phyloP scores from a whole-genome alignment of 306 rosid species.

The Coriaria nepalensis region DNA sequence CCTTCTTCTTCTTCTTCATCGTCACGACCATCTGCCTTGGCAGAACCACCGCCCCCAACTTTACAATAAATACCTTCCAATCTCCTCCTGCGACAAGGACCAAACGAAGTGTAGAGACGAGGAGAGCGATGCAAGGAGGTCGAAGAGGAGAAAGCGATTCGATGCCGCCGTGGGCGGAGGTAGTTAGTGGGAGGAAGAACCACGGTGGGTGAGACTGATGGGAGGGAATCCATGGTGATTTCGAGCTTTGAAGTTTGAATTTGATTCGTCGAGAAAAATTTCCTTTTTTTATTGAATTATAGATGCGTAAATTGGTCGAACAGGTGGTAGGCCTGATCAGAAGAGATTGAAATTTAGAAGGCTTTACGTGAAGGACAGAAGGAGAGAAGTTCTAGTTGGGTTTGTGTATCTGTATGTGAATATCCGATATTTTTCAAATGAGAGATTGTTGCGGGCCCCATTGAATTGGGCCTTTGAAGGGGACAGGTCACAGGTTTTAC shows the following conservation, averaged over 20 bases:
- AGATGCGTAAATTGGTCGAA: background rate
- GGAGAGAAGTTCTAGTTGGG: constrained; percentile 11
- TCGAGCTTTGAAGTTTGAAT: background rate
- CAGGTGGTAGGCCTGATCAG: constrained; percentile 9
- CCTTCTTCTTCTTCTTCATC: constrained; percentile 15
- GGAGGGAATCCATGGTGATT: constrained; percentile 63
- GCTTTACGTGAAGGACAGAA: constrained; percentile 18
- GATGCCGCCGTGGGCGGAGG: constrained; percentile 25
- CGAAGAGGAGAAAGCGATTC: constrained; percentile 17
- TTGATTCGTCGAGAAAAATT: background rate
- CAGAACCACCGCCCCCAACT: constrained; percentile 13
- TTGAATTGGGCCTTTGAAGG: background rate
- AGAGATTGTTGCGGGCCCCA: background rate
- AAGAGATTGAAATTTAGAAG: background rate
- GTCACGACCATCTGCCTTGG: constrained; percentile 9
- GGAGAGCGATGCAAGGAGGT: constrained; percentile 11
- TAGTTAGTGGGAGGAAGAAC: constrained; percentile 45
- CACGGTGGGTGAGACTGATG: constrained; percentile 58
- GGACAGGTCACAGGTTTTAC: too few relatives aligned
- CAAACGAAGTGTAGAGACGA: constrained; percentile 10
- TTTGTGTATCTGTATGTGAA: background rate
- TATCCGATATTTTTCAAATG: constrained; percentile 6
- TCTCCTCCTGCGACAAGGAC: constrained; percentile 10
- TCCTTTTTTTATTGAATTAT: background rate
- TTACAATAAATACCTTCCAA: constrained; percentile 21